Evolutionary conservation across 208 protist species (phyloP).

Genomic region (Crithidia sp.): DNA sequence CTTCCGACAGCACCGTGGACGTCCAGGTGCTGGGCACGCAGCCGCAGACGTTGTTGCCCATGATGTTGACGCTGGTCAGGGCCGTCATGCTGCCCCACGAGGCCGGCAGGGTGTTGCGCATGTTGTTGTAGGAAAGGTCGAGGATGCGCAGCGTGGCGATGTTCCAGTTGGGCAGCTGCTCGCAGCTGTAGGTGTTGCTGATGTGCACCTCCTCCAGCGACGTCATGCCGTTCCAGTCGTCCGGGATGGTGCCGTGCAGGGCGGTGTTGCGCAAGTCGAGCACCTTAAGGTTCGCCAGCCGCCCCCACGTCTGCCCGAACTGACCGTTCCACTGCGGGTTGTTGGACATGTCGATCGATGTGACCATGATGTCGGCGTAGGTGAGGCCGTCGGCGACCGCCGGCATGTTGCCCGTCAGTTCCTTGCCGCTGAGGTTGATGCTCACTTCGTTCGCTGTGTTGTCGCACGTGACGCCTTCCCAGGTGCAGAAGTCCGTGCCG

Average conservation of each 20-base stretch:
- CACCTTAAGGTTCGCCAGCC: constrained; percentile 5
- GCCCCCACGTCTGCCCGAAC: constrained; percentile 12
- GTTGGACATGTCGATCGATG: constrained; percentile 23
- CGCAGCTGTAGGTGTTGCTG: no score
- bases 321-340: constrained; percentile 12
- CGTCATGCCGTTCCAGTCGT: no score
- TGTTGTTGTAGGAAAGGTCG: no score
- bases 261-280: constrained; percentile 29
- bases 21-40: no score
- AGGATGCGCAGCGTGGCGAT: no score
- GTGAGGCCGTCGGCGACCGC: neutral
- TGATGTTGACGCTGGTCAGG: no score
- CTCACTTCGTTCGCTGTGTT: constrained; percentile 14
- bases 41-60: no score
- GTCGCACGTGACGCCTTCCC: constrained; percentile 22
- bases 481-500: constrained; percentile 30
- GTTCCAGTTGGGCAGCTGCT: no score
- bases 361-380: constrained; percentile 3
- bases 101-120: no score
- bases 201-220: no score
- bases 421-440: constrained; percentile 21
- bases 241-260: constrained; percentile 14
- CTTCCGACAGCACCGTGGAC: no score
- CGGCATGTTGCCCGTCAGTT: constrained; percentile 18
- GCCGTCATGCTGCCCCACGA: no score